Base-by-base conservation (phyloP, 2,329 filamentous ascomycete species). In the Ceratocystis alfenasii region DNA sequence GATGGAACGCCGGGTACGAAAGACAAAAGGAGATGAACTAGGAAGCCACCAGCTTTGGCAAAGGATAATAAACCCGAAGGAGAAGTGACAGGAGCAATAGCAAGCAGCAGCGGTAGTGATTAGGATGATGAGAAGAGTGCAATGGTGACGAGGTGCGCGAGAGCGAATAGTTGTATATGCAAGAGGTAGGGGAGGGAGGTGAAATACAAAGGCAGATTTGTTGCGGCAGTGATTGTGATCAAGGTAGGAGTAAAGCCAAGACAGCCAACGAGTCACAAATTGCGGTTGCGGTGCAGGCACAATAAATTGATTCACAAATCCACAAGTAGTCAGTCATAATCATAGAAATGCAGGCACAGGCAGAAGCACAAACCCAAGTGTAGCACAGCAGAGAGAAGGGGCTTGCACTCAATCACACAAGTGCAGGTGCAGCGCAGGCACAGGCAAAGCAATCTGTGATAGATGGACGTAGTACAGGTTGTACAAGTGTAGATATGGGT, bases 401-500 rank as follows among this genome's bases (percentile, higher is more conserved):
- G 36, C 36, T 41, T 41, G 12, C 36, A 41, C 36, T 41, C 36
- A 41, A 41, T 41, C 36, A 41, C 36, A 41, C 36, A 41, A 5
- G 36, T 41, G 36, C 36, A 41, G 36, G 10, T 41, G 36, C 20
- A 53, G 48, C 22, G 15, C 48, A 53, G 48, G 22, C 22, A 53
- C 22, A 53, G 5, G 22, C 48, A 53, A 12, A 22, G 46, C n/a
- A 10, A 36, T 20, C 28, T 59, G 28, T 30, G 17, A n/a, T 59
- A 33, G 25, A 8, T n/a, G 28, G 25, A 6, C 28, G 50, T n/a
- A 22, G 48, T 3, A n/a, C 17, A 25, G 55, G 55, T 59, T 7
- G 30, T 59, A 36, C 55, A 59, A 25, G 7, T 36, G 55, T 59
- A 59, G 53, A 57, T 22, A 33, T 50, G 36, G n/a, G 53, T 33